Evolutionary conservation across 192 early-diverging fungal species (phyloP), one percentile per base, ranked within the genome.

Genomic region (Lobulomyces angularis): DNA sequence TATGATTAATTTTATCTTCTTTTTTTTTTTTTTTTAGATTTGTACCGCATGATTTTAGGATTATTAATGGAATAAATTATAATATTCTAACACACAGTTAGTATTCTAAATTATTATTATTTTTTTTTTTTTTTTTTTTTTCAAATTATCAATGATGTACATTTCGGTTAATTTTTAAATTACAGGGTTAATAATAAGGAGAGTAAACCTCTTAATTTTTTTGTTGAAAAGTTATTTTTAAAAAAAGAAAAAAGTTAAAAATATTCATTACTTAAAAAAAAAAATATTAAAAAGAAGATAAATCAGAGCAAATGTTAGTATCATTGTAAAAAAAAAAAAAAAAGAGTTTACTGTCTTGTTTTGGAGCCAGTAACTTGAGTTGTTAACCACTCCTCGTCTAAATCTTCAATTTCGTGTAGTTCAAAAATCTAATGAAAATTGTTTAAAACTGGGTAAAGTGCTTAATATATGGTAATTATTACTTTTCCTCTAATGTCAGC

Each of bases 301-400:
- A n/a, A n/a, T n/a, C n/a, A n/a, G n/a, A n/a, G n/a, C n/a, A n/a
- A n/a, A n/a, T n/a, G n/a, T n/a, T n/a, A n/a, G n/a, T n/a, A n/a
- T n/a, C n/a, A n/a, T n/a, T n/a, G n/a, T n/a, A n/a, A n/a, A n/a
- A n/a, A n/a, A n/a, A n/a, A n/a, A n/a, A n/a, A n/a, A n/a, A n/a
- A n/a, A n/a, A n/a, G n/a, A n/a, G n/a, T n/a, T n/a, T 32, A 64
- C 22, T 48, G 52, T 41, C 62, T 42, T 4, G 62, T 65, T 40
- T 60, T 65, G 9, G 62, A 56, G 9, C 27, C 29, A 41, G 54
- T 56, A 26, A 83, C 49, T 23, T 65, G 58, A 19, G 58, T 46
- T 16, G 64, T 54, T 4, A 88, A 40, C 74, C 81, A 87, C 22
- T 79, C 65, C 8, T 80, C 68, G 1, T 61, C 80, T 18, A 91